Evolutionary conservation across 2,329 filamentous ascomycete species (phyloP).

Genomic region (Blastomyces gilchristii): DNA sequence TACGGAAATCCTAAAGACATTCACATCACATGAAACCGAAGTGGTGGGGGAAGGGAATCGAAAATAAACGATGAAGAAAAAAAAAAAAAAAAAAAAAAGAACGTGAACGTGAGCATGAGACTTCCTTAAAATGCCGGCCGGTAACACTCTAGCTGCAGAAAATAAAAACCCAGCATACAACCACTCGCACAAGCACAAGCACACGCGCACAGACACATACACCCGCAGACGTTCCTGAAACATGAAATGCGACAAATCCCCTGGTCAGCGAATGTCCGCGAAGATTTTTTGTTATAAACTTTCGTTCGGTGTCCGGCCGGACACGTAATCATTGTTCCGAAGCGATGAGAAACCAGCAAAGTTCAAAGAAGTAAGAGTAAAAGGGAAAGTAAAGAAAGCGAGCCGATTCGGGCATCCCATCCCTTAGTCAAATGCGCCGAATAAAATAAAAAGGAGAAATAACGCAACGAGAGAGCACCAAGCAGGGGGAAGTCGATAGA

Average conservation of each 20-base stretch:
- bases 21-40: background rate
- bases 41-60: background rate
- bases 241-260: background rate
- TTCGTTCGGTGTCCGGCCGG: background rate
- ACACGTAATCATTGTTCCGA: background rate
- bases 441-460: background rate
- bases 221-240: background rate
- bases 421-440: background rate
- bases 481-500: background rate
- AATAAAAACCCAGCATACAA: background rate
- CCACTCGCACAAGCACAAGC: background rate
- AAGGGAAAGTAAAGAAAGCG: background rate
- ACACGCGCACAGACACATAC: background rate
- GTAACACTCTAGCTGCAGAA: slow-evolving; percentile 11
- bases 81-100: background rate
- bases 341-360: background rate
- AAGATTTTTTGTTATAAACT: background rate
- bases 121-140: slow-evolving; percentile 10
- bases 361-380: background rate
- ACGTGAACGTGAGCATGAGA: background rate
- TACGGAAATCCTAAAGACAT: background rate
- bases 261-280: slow-evolving; percentile 1
- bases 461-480: background rate
- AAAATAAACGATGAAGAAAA: background rate
- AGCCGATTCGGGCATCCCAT: slow-evolving; percentile 1